Evolutionary conservation across 1,139 yeast genomes (phyloP), one percentile per base, ranked within the genome.

Genomic region (Diutina scorzettiae): DNA sequence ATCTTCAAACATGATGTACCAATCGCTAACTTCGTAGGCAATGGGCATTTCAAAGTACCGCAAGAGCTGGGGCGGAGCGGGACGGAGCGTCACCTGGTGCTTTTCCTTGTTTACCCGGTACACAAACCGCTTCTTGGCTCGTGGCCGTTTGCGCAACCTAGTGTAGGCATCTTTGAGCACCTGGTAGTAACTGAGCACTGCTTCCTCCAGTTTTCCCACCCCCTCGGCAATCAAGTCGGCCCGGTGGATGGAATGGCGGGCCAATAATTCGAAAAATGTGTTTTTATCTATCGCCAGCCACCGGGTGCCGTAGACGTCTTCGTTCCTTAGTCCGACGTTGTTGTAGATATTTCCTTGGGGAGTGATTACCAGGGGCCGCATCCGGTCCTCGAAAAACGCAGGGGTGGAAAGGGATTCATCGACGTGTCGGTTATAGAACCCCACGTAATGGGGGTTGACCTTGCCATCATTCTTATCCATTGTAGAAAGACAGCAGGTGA

Each of bases 381-480:
- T 2, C 4, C 5, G 3, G 8, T 20, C 25, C 25, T 19, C 25
- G n/a, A 9, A 12, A 4, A n/a, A 21, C 5, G 21, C 23, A 6
- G 14, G 4, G 17, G 41, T 43, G 40, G 32, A 24, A 40, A 47
- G 48, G 39, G 42, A 41, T n/a, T 40, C 37, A 12, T 21, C 24
- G 36, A 45, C 49, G 29, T 44, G 42, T 23, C 48, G 48, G 41
- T 54, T 49, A 44, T 49, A 54, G 33, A 50, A 48, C 21, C 42
- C 40, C n/a, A 48, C 46, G 37, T 53, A 54, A 37, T 49, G 48
- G 43, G 30, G 36, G 34, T 51, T 51, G 3, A 53, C 54, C 18
- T 47, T 45, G 31, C 47, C 48, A 16, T 36, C 41, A 2, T 51
- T 47, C 21, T 37, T 42, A 28, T 17, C 19, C 20, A 18, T 24